These are phyloP conservation scores for Eucalyptus fibrosa DNA, from an alignment of 345 rosid genomes.

Conservation along the genomic window DNA sequence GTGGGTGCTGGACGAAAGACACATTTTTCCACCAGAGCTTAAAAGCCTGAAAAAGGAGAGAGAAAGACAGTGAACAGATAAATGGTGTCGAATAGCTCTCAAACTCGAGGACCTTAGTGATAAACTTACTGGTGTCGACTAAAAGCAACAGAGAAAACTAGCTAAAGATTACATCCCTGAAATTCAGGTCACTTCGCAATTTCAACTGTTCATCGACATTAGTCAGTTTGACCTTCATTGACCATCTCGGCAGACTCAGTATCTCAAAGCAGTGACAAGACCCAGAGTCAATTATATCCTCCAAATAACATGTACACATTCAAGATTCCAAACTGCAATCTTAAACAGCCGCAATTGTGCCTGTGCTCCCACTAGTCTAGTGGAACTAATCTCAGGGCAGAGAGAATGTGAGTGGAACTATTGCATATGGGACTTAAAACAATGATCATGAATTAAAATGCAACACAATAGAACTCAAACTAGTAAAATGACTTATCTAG, in stretches of 20 bases:
- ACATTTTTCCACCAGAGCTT: slow-evolving; percentile 88
- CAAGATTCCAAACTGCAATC: not conserved
- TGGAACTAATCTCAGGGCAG: not conserved
- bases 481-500: not conserved
- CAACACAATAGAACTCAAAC: not conserved
- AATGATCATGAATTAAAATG: not conserved
- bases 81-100: not conserved
- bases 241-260: not conserved
- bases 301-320: not conserved
- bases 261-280: not conserved
- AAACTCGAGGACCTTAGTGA: not conserved
- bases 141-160: not conserved
- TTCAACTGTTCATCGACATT: not conserved
- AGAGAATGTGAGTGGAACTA: not conserved
- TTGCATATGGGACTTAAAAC: not conserved
- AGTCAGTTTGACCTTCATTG: not conserved
- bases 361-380: not conserved
- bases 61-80: not conserved
- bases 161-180: not conserved
- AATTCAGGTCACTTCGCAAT: not conserved
- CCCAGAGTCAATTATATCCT: not conserved
- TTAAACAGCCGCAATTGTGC: not conserved
- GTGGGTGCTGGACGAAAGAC: slow-evolving; percentile 65
- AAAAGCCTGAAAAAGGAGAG: slow-evolving; percentile 40
- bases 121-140: not conserved